These are phyloP conservation scores for Lactuca saligna DNA, from an alignment of 129 eudicot species.

Conservation along the genomic window DNA sequence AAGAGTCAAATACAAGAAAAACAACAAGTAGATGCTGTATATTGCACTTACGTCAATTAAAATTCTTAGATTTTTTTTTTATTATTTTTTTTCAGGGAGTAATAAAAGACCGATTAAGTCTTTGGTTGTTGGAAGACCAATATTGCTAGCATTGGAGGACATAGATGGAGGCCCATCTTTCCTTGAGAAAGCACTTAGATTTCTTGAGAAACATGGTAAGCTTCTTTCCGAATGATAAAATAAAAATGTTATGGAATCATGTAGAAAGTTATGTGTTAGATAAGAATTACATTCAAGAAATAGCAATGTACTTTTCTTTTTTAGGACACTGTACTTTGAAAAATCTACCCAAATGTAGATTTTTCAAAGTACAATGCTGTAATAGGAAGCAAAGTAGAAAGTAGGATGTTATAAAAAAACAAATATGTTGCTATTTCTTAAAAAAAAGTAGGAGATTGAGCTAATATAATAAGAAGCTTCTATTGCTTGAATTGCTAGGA, in stretches of 20 bases:
- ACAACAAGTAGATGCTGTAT: not conserved
- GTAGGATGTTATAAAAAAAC: no score
- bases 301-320: no score
- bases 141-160: slow-evolving; percentile 93
- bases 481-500: no score
- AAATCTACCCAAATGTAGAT: no score
- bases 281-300: not conserved
- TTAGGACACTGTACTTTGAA: no score
- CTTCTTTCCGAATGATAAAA: not conserved
- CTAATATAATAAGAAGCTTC: no score
- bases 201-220: slow-evolving; percentile 89
- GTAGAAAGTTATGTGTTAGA: not conserved
- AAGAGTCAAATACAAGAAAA: no score
- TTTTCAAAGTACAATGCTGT: no score
- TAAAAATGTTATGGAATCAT: not conserved
- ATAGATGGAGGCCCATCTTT: slow-evolving; percentile 98
- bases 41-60: not conserved
- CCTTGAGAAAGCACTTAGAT: slow-evolving; percentile 93
- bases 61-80: not conserved
- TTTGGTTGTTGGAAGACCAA: slow-evolving; percentile 96
- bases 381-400: no score
- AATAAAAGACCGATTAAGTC: slow-evolving; percentile 87
- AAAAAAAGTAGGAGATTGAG: no score
- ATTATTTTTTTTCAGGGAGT: slow-evolving; percentile 53
- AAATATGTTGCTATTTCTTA: no score